phyloP scores from a whole-genome alignment of 768 basidiomycete genomes.

The Mycena venus region DNA sequence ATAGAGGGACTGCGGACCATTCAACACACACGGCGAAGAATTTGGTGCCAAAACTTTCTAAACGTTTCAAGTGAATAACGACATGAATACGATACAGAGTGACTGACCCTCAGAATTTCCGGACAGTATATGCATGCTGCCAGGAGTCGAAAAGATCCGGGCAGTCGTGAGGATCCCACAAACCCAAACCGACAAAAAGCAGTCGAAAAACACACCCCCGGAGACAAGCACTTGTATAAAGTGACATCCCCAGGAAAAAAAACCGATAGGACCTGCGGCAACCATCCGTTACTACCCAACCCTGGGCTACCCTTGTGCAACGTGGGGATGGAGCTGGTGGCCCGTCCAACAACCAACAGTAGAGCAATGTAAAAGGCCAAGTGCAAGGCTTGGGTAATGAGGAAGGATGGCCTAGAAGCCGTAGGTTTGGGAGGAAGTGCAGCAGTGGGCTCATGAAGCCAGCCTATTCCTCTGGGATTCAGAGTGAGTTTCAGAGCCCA shows the following conservation, averaged over 20 bases:
- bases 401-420: constrained; percentile 39
- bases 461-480: constrained; percentile 52
- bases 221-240: constrained; percentile 19
- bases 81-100: background rate
- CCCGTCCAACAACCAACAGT: constrained; percentile 32
- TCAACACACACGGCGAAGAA: background rate
- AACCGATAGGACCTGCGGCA: constrained; percentile 35
- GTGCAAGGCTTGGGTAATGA: constrained; percentile 31
- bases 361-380: constrained; percentile 25
- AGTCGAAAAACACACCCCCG: constrained; percentile 1
- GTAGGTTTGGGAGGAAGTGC: constrained; percentile 37
- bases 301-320: constrained; percentile 29
- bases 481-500: constrained; percentile 48
- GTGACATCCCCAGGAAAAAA: constrained; percentile 37
- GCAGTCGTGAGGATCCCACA: constrained; percentile 43
- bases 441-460: constrained; percentile 44
- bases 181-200: constrained; percentile 21
- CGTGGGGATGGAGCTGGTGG: constrained; percentile 20
- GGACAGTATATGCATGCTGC: constrained; percentile 47
- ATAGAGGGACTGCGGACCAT: no score
- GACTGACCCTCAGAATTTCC: constrained; percentile 52
- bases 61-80: background rate
- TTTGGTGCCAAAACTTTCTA: constrained; percentile 25
- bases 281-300: constrained; percentile 22
- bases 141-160: constrained; percentile 46